phyloP scores from a whole-genome alignment of 2,329 filamentous ascomycete genomes.

The Ophiostoma ips region DNA sequence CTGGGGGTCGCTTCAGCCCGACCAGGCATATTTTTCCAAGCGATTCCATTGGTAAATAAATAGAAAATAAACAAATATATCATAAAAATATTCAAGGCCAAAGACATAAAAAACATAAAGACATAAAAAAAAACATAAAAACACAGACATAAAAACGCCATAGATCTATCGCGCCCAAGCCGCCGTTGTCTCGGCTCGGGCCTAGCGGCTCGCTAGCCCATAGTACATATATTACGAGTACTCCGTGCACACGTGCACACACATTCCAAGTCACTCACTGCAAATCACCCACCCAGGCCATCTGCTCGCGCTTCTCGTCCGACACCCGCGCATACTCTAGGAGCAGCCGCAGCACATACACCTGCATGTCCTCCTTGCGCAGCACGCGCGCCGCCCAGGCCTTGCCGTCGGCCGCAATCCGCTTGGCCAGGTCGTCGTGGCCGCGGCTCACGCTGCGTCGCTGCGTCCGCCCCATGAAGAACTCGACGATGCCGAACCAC shows the following conservation, averaged over 20 bases:
- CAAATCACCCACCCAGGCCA: constrained; percentile 44
- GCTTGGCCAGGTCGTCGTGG: constrained; percentile 45
- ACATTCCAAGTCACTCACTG: background rate
- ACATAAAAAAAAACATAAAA: background rate
- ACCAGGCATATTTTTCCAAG: too few relatives aligned
- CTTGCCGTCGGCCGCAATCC: constrained; percentile 51
- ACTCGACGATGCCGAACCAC: constrained; percentile 59
- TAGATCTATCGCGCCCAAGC: background rate
- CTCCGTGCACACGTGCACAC: too few relatives aligned
- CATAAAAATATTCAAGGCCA: too few relatives aligned
- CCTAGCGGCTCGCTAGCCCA: too few relatives aligned
- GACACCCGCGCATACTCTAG: constrained; percentile 47
- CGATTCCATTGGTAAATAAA: too few relatives aligned
- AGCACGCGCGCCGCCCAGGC: constrained; percentile 56
- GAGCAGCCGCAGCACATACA: constrained; percentile 53
- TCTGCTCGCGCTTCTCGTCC: constrained; percentile 34
- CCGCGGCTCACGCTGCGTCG: constrained; percentile 13
- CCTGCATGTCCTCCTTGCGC: constrained; percentile 57
- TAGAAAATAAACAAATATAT: too few relatives aligned
- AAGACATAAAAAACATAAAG: background rate
- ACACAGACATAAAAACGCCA: background rate
- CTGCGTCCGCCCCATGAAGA: constrained; percentile 46
- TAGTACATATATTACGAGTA: too few relatives aligned
- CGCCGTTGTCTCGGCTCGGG: too few relatives aligned
- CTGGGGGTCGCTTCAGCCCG: too few relatives aligned